Evolutionary conservation across 1,284 basidiomycete genomes (phyloP), one percentile per base, ranked within the genome.

Genomic region (Sporisorium exsertum): DNA sequence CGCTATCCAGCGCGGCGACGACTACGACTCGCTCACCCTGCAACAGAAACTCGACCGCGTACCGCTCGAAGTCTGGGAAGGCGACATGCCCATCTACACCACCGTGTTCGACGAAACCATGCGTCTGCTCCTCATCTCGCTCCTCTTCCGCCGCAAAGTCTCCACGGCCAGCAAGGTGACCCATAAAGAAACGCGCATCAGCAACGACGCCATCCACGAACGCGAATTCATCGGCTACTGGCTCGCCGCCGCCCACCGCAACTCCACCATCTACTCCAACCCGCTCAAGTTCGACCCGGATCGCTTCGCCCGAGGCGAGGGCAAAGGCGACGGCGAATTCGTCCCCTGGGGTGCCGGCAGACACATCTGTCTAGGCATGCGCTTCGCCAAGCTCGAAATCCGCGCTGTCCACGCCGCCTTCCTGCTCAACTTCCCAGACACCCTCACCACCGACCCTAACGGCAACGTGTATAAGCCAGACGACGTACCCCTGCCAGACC

Each of bases 331-430:
- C 10, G 57, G 64, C 15, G 75, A 80, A 22, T 80, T 80, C 22
- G 58, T 80, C 0, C 71, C 69, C 33, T 80, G 78, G 78, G 78
- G 78, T 27, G 43, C 64, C 32, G 78, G 78, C 5, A 49, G 70
- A 29, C 78, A 80, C 29, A 51, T 77, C 13, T 80, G 78, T 24
- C 42, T 73, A 1, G 77, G 77, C 5, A 77, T 79, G 71, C 49
- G 69, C 1, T 79, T 79, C 33, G 74, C 77, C 20, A 77, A 79
- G 50, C 45, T 77, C 27, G 78, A 80, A 35, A 72, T 80, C 37
- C 63, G 55, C 8, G 58, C 64, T 10, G 58, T 72, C 0, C 60
- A 66, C 53, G 66, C 72, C 0, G 70, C 72, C 3, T 77, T 72
- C 64, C 22, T 78, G 33, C 51, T 72, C 13, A 42, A 61, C 42